These are phyloP conservation scores for Agaricus subrufescens DNA, from an alignment of 768 basidiomycete genomes.

Conservation along the genomic window DNA sequence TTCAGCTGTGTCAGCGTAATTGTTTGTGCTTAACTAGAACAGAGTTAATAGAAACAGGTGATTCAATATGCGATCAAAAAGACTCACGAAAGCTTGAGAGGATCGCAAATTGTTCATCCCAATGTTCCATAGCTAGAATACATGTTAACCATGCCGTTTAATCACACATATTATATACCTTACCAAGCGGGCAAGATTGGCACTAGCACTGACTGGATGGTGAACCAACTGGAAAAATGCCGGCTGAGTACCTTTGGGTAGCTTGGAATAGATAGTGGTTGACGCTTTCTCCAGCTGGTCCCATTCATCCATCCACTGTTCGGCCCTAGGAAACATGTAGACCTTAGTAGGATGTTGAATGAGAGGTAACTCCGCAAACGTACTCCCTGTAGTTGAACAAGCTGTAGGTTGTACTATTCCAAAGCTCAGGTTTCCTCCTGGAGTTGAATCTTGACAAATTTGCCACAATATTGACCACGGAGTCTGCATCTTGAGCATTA, in stretches of 20 bases:
- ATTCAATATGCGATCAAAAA: neutral
- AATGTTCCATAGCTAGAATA: conserved; percentile 41
- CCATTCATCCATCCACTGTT: conserved; percentile 48
- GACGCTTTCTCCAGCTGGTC: conserved; percentile 41
- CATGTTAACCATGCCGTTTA: neutral
- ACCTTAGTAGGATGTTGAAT: neutral
- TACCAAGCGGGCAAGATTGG: conserved; percentile 50
- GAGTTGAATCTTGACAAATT: conserved; percentile 56
- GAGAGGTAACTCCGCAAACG: conserved; percentile 17
- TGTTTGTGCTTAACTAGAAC: conserved; percentile 46
- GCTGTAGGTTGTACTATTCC: conserved; percentile 57
- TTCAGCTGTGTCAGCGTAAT: conserved; percentile 48
- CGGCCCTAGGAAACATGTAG: conserved; percentile 37
- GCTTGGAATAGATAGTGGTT: conserved; percentile 45
- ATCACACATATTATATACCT: neutral
- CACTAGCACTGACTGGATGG: conserved; percentile 54
- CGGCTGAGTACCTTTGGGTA: conserved; percentile 40
- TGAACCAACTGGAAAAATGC: conserved; percentile 70
- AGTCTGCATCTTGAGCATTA: conserved; percentile 29
- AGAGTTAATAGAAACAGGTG: neutral
- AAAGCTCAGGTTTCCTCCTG: conserved; percentile 59
- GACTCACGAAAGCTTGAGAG: conserved; percentile 44
- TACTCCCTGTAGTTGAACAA: conserved; percentile 65
- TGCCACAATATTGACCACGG: conserved; percentile 46
- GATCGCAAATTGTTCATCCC: conserved; percentile 57